Evolutionary conservation across 177 flowering plant species (phyloP), one percentile per base, ranked within the genome.

Genomic region (Vitis hybrid): DNA sequence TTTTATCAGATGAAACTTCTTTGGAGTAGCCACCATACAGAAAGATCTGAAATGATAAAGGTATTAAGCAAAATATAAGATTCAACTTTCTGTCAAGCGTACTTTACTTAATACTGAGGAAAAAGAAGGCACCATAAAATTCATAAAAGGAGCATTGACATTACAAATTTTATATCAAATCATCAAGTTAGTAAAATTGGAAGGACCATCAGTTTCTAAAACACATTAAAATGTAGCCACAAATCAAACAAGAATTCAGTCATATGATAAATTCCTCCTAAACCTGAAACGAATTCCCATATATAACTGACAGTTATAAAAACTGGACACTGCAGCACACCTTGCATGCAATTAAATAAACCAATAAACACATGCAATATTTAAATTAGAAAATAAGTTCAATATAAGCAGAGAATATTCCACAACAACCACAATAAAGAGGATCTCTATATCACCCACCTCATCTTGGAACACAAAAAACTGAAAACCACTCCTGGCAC

Each of bases 21-120:
- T 95, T 95, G 21, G 92, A 90, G 72, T 95, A 95, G 60, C 99
- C 99, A 71, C 99, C 99, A 82, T 93, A 95, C 65, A 95, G 73
- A 72, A 82, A 88, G 64, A 95, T 83, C 99, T 95, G 84, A 81
- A 80, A 68, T 62, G 31, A 39, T 14, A 71, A 33, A 68, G 62
- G 11, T 62, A 26, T 13, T 4, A 10, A 15, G 56, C 10, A 50
- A 71, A 31, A 63, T 21, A 31, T 0, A 14, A 53, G 26, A 19
- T 18, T 45, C 13, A 48, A 63, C 49, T 63, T 63, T 63, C 49
- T 1, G n/a, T 52, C 5, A 22, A 16, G 12, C 19, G 39, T 62
- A 63, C 52, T 18, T 45, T 22, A 63, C 19, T 45, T 45, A 6
- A 63, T 49, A 33, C 12, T 60, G 11, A 60, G 21, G 26, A 57